These are phyloP conservation scores for Obba rivulosa DNA, from an alignment of 768 basidiomycete genomes.

Conservation along the genomic window DNA sequence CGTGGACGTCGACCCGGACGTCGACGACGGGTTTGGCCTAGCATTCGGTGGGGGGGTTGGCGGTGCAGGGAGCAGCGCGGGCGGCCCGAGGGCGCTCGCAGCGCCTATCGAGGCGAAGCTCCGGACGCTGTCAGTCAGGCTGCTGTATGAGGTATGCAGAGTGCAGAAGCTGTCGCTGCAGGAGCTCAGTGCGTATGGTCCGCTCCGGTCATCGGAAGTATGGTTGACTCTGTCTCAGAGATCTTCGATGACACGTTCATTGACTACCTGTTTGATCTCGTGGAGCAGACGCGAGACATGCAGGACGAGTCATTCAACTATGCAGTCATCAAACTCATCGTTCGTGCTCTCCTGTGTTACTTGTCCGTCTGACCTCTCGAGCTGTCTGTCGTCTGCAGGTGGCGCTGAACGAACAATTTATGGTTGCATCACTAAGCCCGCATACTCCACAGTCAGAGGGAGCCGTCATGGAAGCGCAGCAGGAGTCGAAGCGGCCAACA, in stretches of 20 bases:
- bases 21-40: slow-evolving; percentile 54
- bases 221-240: slow-evolving; percentile 35
- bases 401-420: slow-evolving; percentile 96
- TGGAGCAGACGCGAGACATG: slow-evolving; percentile 85
- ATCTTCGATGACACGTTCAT: slow-evolving; percentile 82
- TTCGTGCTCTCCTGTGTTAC: slow-evolving; percentile 31
- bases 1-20: slow-evolving; percentile 75
- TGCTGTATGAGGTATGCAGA: slow-evolving; percentile 91
- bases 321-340: slow-evolving; percentile 90
- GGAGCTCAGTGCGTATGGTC: slow-evolving; percentile 64
- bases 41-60: slow-evolving; percentile 4
- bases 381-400: slow-evolving; percentile 51
- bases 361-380: background rate
- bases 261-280: slow-evolving; percentile 85
- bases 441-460: slow-evolving; percentile 14
- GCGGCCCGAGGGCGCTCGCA: slow-evolving; percentile 29
- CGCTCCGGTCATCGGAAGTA: background rate
- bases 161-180: slow-evolving; percentile 76
- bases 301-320: slow-evolving; percentile 94
- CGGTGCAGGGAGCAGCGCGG: slow-evolving; percentile 32
- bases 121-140: slow-evolving; percentile 58
- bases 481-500: slow-evolving; percentile 29
- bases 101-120: slow-evolving; percentile 85
- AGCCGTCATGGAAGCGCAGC: slow-evolving; percentile 9
- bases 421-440: slow-evolving; percentile 71